phyloP scores from a whole-genome alignment of 75 land plant genomes.

The Pinus tabuliformis region DNA sequence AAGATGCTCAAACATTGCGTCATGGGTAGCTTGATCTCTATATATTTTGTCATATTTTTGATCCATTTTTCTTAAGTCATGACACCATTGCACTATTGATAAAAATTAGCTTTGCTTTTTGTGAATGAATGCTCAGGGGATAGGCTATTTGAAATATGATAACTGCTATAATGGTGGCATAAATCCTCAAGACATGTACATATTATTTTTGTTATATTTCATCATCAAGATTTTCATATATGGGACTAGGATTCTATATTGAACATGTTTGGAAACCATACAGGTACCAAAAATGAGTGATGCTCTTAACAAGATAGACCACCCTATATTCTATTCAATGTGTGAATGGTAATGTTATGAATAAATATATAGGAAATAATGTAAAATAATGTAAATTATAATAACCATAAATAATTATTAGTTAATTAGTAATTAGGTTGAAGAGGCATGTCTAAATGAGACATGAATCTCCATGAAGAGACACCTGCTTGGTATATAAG shows the following conservation, averaged over 20 bases:
- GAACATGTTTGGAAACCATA: neutral
- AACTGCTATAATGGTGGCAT: constrained; percentile 39
- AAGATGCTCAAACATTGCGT: constrained; percentile 83
- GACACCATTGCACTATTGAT: neutral
- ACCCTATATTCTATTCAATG: constrained; percentile 76
- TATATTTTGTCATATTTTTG: too few species aligned
- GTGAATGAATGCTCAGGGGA: constrained; percentile 38
- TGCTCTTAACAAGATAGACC: constrained; percentile 67
- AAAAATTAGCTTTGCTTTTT: neutral
- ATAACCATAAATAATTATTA: too few species aligned
- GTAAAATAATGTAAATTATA: too few species aligned
- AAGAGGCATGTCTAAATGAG: too few species aligned
- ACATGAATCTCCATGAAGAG: too few species aligned
- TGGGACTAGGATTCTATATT: neutral
- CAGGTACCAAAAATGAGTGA: constrained; percentile 70
- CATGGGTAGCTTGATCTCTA: constrained; percentile 48
- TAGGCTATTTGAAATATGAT: constrained; percentile 88
- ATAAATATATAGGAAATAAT: too few species aligned
- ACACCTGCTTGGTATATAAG: too few species aligned
- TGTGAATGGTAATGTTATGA: constrained; percentile 94
- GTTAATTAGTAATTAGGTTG: too few species aligned
- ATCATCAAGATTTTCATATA: neutral
- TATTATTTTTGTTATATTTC: neutral
- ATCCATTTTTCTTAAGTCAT: neutral
- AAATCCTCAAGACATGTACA: constrained; percentile 25